These are phyloP conservation scores for Oxalis stricta DNA, from an alignment of 441 rosid species.

Conservation along the genomic window DNA sequence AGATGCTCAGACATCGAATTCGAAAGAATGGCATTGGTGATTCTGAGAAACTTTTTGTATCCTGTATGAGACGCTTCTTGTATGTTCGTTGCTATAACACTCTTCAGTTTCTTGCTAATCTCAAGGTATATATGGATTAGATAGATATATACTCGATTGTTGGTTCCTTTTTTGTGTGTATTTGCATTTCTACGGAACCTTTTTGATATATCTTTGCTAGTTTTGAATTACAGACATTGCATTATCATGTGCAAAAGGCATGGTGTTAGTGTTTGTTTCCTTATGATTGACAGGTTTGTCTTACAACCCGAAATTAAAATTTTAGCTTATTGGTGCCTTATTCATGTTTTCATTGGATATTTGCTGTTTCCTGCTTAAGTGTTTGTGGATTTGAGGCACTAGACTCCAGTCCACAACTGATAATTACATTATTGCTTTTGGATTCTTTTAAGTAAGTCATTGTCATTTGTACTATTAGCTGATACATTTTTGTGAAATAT, in stretches of 20 bases:
- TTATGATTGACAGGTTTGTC: constrained; percentile 60
- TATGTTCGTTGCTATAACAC: constrained; percentile 64
- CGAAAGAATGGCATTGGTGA: constrained; percentile 19
- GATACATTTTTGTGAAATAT: constrained; percentile 1
- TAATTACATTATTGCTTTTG: too few relatives aligned
- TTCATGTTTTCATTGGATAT: background rate
- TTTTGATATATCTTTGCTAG: background rate
- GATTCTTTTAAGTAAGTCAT: too few relatives aligned
- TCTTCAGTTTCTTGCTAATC: constrained; percentile 50
- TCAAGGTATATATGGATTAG: too few relatives aligned
- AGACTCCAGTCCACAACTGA: too few relatives aligned
- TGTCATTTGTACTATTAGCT: too few relatives aligned
- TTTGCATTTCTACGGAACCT: too few relatives aligned
- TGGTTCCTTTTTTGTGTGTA: too few relatives aligned
- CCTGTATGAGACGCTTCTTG: constrained; percentile 52
- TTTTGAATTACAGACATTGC: constrained; percentile 38
- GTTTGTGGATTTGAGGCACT: too few relatives aligned
- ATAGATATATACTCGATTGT: too few relatives aligned
- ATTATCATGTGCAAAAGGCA: constrained; percentile 34
- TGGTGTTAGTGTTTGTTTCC: constrained; percentile 31
- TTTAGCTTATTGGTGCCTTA: background rate
- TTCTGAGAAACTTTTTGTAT: constrained; percentile 21
- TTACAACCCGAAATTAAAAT: too few relatives aligned
- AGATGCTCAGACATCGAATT: constrained; percentile 47
- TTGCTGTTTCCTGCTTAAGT: background rate